Evolutionary conservation across 257 asterid species (phyloP), one percentile per base, ranked within the genome.

Genomic region (Scutellaria baicalensis): DNA sequence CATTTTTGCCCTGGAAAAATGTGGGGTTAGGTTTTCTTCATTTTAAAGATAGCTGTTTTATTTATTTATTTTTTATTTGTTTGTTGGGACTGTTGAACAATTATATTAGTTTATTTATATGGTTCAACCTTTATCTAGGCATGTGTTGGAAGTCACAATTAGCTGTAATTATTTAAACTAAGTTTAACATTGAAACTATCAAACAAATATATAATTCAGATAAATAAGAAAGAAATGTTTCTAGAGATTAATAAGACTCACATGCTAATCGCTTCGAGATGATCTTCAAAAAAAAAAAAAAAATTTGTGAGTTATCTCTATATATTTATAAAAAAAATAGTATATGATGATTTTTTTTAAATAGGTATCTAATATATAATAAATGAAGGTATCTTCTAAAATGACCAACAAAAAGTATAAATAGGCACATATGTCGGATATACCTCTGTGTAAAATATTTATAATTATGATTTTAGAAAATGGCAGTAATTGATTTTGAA

Each of bases 111-210:
- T 31, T 68, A 61, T 56, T 31, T 68, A 61, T 47, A 16, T 40
- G 43, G 27, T 66, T 60, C 80, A 52, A 70, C 77, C 3, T 78
- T 84, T 82, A 75, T 71, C 79, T 77, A 80, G 78, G 71, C 79
- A 61, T 59, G 77, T 67, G 38, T 79, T 75, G 90, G 76, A 77
- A 80, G 77, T 77, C 73, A 74, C 81, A 78, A 70, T 82, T 75
- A 21, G 61, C 16, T 72, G 47, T 33, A 67, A 66, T 49, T 61
- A 42, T 51, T 51, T 70, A 77, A 55, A 40, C 35, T 62, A 59
- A 61, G 18, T 69, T 69, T 62, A 16, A 17, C 72, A 14, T 62
- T 69, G 71, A 75, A 75, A 70, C 61, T 63, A 23, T 44, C 70
- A 42, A 75, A 18, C 38, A 51, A 31, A 6, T 14, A 6, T 64